Conservation (phyloP, 2,329 filamentous ascomycete genomes). For the Ascochyta pisi region DNA sequence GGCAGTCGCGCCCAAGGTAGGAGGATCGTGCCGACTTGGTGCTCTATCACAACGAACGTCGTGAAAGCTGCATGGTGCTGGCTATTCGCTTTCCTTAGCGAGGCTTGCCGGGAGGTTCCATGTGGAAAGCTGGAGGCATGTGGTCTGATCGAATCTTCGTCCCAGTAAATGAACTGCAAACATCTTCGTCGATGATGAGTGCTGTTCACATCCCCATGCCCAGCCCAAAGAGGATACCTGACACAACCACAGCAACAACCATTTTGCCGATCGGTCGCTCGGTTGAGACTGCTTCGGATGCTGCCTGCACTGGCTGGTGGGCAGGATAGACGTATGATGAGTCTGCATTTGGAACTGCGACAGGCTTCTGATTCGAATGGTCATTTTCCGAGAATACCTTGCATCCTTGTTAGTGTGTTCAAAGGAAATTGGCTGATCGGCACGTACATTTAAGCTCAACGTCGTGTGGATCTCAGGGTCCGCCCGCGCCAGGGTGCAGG, state of each 20-base stretch:
- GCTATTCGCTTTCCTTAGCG: too few relatives aligned
- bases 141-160: too few relatives aligned
- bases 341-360: background rate
- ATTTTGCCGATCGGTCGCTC: constrained; percentile 15
- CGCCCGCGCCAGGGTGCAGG: constrained; percentile 4
- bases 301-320: constrained; percentile 9
- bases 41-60: too few relatives aligned
- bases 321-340: background rate
- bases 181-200: too few relatives aligned
- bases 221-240: constrained; percentile 14
- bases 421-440: background rate
- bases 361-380: background rate
- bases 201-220: constrained; percentile 12
- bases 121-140: too few relatives aligned
- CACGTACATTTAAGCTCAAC: background rate
- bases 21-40: too few relatives aligned
- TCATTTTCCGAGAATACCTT: background rate
- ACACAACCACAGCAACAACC: constrained; percentile 3
- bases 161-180: too few relatives aligned
- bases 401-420: background rate
- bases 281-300: constrained; percentile 14
- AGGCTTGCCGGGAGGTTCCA: too few relatives aligned
- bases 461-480: constrained; percentile 3
- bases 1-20: too few relatives aligned
- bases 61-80: too few relatives aligned